Percentiles rank a stretch among this genome's conserved stretches.
These are phyloP conservation scores for Eucalyptus cloeziana DNA, from an alignment of 345 rosid species.

Conservation along the genomic window DNA sequence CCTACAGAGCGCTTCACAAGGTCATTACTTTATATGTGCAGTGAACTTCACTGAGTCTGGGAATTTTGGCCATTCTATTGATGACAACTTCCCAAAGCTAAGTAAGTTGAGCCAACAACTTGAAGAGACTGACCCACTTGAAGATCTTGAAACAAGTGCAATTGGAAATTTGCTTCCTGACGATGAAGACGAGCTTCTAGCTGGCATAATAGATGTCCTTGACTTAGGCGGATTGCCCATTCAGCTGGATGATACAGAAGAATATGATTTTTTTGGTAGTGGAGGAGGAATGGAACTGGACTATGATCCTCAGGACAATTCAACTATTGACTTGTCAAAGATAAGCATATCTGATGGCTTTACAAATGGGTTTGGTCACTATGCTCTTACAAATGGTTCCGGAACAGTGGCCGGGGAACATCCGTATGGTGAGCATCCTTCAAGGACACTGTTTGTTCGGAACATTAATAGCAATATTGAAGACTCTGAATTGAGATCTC, in stretches of 20 bases:
- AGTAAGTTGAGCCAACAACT: slow-evolving; percentile 21
- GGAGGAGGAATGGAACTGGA: slow-evolving; percentile 94
- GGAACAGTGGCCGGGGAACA: slow-evolving; percentile 82
- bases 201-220: slow-evolving; percentile 76
- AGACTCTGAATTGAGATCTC: slow-evolving; percentile 71
- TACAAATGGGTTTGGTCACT: slow-evolving; percentile 33
- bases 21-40: slow-evolving; percentile 14
- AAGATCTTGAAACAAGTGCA: slow-evolving; percentile 36
- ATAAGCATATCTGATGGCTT: slow-evolving; percentile 40
- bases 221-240: slow-evolving; percentile 51
- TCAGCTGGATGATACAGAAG: slow-evolving; percentile 70
- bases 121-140: slow-evolving; percentile 33
- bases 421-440: slow-evolving; percentile 96
- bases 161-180: slow-evolving; percentile 58
- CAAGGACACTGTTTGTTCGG: slow-evolving; percentile 86
- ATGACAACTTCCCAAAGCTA: slow-evolving; percentile 35
- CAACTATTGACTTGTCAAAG: slow-evolving; percentile 28
- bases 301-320: slow-evolving; percentile 43
- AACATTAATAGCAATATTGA: slow-evolving; percentile 94
- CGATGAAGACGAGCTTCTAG: slow-evolving; percentile 80
- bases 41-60: slow-evolving; percentile 52
- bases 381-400: slow-evolving; percentile 42
- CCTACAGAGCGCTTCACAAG: background rate
- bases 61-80: slow-evolving; percentile 22
- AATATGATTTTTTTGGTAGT: slow-evolving; percentile 67